Conservation (phyloP, 2,329 filamentous ascomycete species). For the Xylaria sp. region DNA sequence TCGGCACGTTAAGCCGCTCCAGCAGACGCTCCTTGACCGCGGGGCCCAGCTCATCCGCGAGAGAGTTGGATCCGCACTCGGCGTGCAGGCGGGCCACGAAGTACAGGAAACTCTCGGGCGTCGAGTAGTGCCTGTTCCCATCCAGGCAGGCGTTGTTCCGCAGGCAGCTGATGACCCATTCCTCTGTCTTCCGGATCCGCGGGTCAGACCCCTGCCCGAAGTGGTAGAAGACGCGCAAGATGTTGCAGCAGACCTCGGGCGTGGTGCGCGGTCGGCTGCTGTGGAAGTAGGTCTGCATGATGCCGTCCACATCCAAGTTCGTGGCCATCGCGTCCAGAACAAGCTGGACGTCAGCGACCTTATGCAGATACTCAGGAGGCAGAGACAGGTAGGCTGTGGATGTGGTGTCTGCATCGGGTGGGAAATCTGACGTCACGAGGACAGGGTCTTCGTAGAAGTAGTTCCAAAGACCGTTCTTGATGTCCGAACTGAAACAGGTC, state of each 20-base stretch:
- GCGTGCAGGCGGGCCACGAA: slow-evolving; percentile 36
- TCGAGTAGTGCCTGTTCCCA: slow-evolving; percentile 37
- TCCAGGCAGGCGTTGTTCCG: slow-evolving; percentile 37
- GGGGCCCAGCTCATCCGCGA: slow-evolving; percentile 22
- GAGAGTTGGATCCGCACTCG: slow-evolving; percentile 24
- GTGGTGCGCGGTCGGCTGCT: slow-evolving; percentile 34
- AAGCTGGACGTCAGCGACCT: slow-evolving; percentile 20
- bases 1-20: slow-evolving; percentile 9
- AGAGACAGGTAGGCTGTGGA: slow-evolving; percentile 41
- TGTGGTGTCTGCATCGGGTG: slow-evolving; percentile 44
- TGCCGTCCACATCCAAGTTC: slow-evolving; percentile 37
- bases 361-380: slow-evolving; percentile 25
- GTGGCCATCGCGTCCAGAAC: slow-evolving; percentile 32
- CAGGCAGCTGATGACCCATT: slow-evolving; percentile 39
- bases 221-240: slow-evolving; percentile 40
- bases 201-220: slow-evolving; percentile 38
- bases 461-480: slow-evolving; percentile 30
- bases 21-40: background rate
- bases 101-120: slow-evolving; percentile 41
- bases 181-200: slow-evolving; percentile 34
- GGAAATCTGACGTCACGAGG: slow-evolving; percentile 35
- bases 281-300: slow-evolving; percentile 42
- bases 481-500: background rate
- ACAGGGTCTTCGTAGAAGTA: slow-evolving; percentile 39
- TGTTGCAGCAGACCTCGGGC: slow-evolving; percentile 43